A percentile compares a stretch with the other conserved stretches of the same genome.
These are phyloP conservation scores for Xerophyta viscosa DNA, from an alignment of 106 monocot genomes.

Conservation along the genomic window DNA sequence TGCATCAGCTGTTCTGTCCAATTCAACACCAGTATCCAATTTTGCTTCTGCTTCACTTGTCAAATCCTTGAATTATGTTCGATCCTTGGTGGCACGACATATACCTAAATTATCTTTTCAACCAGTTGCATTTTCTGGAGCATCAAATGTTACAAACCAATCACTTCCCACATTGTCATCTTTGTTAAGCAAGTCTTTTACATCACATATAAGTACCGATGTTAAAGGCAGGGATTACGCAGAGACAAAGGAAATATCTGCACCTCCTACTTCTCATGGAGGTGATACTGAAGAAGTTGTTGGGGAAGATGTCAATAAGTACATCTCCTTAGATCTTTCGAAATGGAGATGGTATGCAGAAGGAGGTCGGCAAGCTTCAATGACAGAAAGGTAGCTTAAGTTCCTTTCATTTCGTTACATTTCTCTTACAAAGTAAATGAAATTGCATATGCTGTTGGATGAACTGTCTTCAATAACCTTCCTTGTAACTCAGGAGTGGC, in stretches of 20 bases:
- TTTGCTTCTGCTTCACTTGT: constrained; percentile 73
- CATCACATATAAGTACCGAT: constrained; percentile 55
- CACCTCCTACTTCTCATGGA: constrained; percentile 19
- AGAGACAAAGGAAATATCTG: constrained; percentile 33
- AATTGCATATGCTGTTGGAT: no score
- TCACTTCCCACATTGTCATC: constrained; percentile 64
- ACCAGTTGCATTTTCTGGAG: constrained; percentile 37
- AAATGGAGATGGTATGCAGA: constrained; percentile 65
- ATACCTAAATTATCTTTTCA: constrained; percentile 80
- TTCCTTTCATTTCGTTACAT: no score
- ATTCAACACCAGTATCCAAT: constrained; percentile 27
- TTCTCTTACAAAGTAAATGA: not conserved
- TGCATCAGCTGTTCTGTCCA: constrained; percentile 16
- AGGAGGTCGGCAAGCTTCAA: constrained; percentile 32
- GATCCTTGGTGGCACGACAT: constrained; percentile 80
- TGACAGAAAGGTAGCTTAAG: constrained; percentile 40
- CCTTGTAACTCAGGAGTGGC: constrained; percentile 25
- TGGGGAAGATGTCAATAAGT: constrained; percentile 31
- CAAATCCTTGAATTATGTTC: constrained; percentile 89
- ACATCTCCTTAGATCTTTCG: constrained; percentile 54
- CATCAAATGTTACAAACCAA: constrained; percentile 42
- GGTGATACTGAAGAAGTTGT: constrained; percentile 31
- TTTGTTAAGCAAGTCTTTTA: constrained; percentile 58
- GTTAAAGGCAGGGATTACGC: constrained; percentile 31
- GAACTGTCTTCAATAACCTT: no score